Evolutionary conservation across 2,329 filamentous ascomycete species (phyloP), one percentile per base, ranked within the genome.

Genomic region (Didymella exigua): DNA sequence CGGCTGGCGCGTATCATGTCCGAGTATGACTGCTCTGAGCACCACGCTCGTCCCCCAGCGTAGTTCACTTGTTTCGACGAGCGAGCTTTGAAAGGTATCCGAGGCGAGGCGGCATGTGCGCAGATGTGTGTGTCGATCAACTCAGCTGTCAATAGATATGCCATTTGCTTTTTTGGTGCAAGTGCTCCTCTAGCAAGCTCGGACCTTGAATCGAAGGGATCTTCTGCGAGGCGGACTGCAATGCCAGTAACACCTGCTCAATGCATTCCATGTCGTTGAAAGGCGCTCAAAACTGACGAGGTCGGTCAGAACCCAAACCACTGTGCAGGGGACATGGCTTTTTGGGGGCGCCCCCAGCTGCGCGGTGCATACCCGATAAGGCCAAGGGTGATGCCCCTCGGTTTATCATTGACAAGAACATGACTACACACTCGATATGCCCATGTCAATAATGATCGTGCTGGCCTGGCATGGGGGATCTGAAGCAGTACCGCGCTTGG

Each of bases 141-240:
- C 46, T 23, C 24, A 14, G 36, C 23, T 54, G 33, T 24, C 29
- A 19, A 14, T 21, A 21, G 23, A 40, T 50, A 54, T 61, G 48
- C 56, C 65, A 67, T 67, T 67, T 63, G 47, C 66, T 58, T 36
- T 42, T 67, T 63, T 49, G 24, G 64, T 48, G 48, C 59, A 66
- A 65, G 65, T 59, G 61, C 16, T 16, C 11, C 13, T 14, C 23
- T 41, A 11, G 18, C 49, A 21, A 50, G 29, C 23, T 24, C 18
- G 42, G 49, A 29, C n/a, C 11, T 30, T 18, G 5, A 33, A 37
- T 36, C 18, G 7, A 43, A 43, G 30, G 7, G 16, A 9, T 50
- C 18, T 47, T 34, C 30, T 37, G 30, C 18, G 30, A 37, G 24
- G 38, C 24, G 37, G 24, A n/a, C 16, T 21, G 11, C 26, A 23